Evolutionary conservation across 2,329 filamentous ascomycete species (phyloP), one percentile per base, ranked within the genome.

Genomic region (Zymoseptoria tritici): DNA sequence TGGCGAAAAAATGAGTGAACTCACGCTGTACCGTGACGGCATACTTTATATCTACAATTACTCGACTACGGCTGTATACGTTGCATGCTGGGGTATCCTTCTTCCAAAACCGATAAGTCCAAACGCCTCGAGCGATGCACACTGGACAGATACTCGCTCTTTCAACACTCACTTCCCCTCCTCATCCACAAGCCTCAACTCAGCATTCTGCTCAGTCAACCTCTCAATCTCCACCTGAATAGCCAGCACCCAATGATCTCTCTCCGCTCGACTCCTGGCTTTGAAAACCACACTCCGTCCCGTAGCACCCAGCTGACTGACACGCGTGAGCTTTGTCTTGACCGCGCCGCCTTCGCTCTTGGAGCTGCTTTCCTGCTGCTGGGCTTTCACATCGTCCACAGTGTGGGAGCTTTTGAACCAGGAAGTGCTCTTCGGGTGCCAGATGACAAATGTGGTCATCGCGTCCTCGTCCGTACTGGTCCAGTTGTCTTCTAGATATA

Each of bases 381-480:
- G 56, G 26, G 55, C 59, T 51, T 62, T 68, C 22, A 66, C 65
- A 57, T 74, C 73, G 52, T 73, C 71, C 3, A 68, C 65, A 4
- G 59, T 66, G 8, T 72, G 66, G 19, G 66, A 65, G 7, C 71
- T 72, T 19, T 77, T 70, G 68, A 87, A 86, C 67, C 82, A 80
- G 8, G 78, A 79, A 67, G 83, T 85, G 60, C 76, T 78, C 62
- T 80, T 78, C 46, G 81, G 81, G 64, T 85, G 81, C 85, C 85
- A 87, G 50, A 87, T 76, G n/a, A 86, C 84, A 67, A 87, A 87
- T 2, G 82, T 85, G 0, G 83, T 85, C 74, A 85, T 84, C n/a
- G 81, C 80, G 66, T 87, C 85, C 66, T 86, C 84, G 64, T 87
- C 85, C 0, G 79, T 81, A 24, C 78, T 81, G 20, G 83, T 86